These are phyloP conservation scores for Barnettozyma populi DNA, from an alignment of 805 yeast species.

Conservation along the genomic window DNA sequence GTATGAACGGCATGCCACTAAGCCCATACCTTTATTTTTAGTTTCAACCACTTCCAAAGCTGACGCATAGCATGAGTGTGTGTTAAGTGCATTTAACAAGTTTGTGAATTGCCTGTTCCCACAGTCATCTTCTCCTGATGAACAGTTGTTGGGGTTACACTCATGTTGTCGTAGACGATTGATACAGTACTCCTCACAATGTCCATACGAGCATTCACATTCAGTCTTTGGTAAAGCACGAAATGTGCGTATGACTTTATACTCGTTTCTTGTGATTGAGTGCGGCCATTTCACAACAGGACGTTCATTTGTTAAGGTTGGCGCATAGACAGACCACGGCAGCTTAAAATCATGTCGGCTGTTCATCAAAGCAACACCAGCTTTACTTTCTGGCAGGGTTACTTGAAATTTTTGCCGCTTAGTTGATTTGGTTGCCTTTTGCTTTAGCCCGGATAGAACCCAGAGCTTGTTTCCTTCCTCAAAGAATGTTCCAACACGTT, in stretches of 20 bases:
- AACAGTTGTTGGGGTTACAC: slow-evolving; percentile 30
- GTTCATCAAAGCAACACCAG: no score
- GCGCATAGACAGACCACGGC: no score
- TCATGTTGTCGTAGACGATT: slow-evolving; percentile 30
- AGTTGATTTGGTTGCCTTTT: no score
- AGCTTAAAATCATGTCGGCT: no score
- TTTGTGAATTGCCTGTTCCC: slow-evolving; percentile 34
- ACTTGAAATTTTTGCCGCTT: no score
- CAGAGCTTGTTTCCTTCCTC: slow-evolving; percentile 13
- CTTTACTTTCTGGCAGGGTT: no score
- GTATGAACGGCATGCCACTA: no score
- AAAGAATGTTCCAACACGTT: not conserved
- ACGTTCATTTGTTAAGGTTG: no score
- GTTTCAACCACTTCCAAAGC: slow-evolving; percentile 33
- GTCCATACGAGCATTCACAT: slow-evolving; percentile 17
- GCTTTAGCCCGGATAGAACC: slow-evolving; percentile 20
- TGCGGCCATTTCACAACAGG: no score
- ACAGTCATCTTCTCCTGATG: slow-evolving; percentile 28
- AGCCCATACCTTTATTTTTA: no score
- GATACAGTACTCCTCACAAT: slow-evolving; percentile 31
- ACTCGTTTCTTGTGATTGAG: no score
- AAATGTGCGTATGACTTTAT: no score
- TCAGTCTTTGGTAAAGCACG: not conserved
- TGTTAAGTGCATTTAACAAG: slow-evolving; percentile 14
- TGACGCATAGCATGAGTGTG: slow-evolving; percentile 18